phyloP scores from a whole-genome alignment of 257 asterid species.

The Lavandula angustifolia region DNA sequence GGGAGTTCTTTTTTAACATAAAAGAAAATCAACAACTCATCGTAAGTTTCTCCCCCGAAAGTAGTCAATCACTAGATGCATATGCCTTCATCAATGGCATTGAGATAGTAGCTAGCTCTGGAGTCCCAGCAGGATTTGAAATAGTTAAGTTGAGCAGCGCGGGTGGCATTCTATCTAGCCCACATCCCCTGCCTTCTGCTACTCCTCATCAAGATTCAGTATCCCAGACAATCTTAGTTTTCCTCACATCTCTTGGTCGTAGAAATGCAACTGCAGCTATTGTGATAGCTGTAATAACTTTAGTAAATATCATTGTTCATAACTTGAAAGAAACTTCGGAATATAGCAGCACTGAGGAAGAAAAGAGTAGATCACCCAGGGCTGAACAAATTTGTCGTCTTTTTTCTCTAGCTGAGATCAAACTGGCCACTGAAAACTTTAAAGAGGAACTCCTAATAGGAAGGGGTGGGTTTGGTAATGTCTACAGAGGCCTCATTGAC shows the following conservation, averaged over 20 bases:
- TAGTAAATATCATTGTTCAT: constrained; percentile 35
- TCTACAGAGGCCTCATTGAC: constrained; percentile 50
- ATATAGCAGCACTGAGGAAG: constrained; percentile 29
- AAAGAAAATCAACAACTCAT: constrained; percentile 29
- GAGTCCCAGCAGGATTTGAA: constrained; percentile 41
- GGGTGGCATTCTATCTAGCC: constrained; percentile 45
- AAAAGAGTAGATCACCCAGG: constrained; percentile 30
- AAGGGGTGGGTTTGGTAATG: constrained; percentile 57
- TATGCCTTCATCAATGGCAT: constrained; percentile 38
- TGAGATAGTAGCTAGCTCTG: constrained; percentile 9
- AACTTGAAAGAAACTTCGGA: constrained; percentile 35
- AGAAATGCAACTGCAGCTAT: constrained; percentile 34
- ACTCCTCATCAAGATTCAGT: constrained; percentile 1
- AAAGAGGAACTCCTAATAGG: constrained; percentile 44
- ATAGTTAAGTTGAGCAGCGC: constrained; percentile 52
- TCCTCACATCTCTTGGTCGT: constrained; percentile 2
- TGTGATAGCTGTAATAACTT: constrained; percentile 31
- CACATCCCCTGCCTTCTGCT: constrained; percentile 24
- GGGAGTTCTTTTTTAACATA: constrained; percentile 33
- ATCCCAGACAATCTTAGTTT: constrained; percentile 4
- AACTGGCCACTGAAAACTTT: constrained; percentile 44
- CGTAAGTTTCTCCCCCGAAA: constrained; percentile 28
- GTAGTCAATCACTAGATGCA: constrained; percentile 1
- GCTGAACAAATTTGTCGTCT: constrained; percentile 40
- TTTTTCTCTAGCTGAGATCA: constrained; percentile 51